Percentiles rank a stretch among this genome's conserved stretches.
Evolutionary conservation across 306 rosid species (phyloP).

Genomic region (Quercus dentata): DNA sequence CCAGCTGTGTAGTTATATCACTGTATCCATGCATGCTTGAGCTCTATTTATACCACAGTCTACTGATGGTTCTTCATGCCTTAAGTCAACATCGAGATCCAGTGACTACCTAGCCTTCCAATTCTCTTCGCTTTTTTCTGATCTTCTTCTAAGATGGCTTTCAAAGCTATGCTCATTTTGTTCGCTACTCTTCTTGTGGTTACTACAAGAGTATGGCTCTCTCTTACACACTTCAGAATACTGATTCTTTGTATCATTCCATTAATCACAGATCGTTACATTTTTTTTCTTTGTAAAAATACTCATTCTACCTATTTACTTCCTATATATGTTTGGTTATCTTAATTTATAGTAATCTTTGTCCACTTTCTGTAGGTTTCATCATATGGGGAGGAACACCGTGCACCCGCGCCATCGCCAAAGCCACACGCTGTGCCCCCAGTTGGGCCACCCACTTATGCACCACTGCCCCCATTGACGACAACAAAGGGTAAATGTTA

Average conservation of each 20-base stretch:
- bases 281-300: too few relatives aligned
- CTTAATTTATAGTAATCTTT: conserved; percentile 1
- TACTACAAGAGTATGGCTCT: conserved; percentile 32
- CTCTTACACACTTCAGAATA: not conserved
- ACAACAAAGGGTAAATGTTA: conserved; percentile 33
- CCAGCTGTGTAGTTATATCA: not conserved
- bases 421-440: conserved; percentile 29
- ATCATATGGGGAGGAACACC: conserved; percentile 29
- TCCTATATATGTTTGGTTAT: not conserved
- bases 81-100: conserved; percentile 5
- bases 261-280: too few relatives aligned
- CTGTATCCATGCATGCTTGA: conserved; percentile 6
- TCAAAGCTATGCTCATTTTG: conserved; percentile 37
- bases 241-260: too few relatives aligned
- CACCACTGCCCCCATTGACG: conserved; percentile 45
- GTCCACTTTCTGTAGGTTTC: conserved; percentile 28
- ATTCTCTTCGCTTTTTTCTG: not conserved
- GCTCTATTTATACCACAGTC: conserved; percentile 33
- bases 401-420: not conserved
- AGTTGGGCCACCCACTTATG: conserved; percentile 12
- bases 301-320: not conserved
- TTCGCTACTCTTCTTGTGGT: conserved; percentile 35
- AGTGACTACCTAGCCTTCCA: not conserved
- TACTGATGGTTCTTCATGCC: not conserved
- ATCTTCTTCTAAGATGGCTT: conserved; percentile 37